phyloP scores from a whole-genome alignment of 2,329 filamentous ascomycete species.

The Waltergamsia citrina region DNA sequence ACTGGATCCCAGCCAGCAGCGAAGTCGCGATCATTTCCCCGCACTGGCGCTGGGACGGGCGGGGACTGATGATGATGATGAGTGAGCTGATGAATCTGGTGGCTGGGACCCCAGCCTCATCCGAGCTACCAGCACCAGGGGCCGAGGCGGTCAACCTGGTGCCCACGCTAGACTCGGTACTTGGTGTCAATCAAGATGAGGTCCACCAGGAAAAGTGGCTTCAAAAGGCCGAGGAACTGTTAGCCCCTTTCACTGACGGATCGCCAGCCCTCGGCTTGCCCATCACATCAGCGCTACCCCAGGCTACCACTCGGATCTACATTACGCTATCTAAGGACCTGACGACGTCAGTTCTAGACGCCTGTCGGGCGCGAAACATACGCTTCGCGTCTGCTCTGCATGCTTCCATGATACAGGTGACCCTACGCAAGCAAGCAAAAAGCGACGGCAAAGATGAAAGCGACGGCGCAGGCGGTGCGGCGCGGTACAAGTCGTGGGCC shows the following conservation, averaged over 20 bases:
- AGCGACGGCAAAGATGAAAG: no score
- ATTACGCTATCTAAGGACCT: no score
- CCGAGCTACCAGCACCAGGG: neutral
- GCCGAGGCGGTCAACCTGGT: neutral
- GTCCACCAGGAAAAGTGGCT: neutral
- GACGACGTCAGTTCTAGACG: no score
- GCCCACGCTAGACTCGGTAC: neutral
- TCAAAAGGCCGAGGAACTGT: neutral
- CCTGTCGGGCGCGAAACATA: no score
- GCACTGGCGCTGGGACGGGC: neutral
- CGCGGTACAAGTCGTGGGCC: neutral
- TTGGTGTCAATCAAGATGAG: neutral
- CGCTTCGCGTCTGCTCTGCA: neutral
- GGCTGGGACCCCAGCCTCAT: neutral
- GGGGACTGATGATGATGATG: neutral
- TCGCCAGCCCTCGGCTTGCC: neutral
- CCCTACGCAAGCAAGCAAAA: neutral
- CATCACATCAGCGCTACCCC: neutral
- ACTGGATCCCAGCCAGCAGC: neutral
- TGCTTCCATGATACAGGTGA: neutral
- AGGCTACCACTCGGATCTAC: no score
- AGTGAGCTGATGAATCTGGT: neutral
- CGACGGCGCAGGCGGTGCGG: no score
- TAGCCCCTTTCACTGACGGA: neutral
- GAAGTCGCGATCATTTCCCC: neutral